These are phyloP conservation scores for Carex sylvatica DNA, from an alignment of 202 grass and related monocot genomes.

Conservation along the genomic window DNA sequence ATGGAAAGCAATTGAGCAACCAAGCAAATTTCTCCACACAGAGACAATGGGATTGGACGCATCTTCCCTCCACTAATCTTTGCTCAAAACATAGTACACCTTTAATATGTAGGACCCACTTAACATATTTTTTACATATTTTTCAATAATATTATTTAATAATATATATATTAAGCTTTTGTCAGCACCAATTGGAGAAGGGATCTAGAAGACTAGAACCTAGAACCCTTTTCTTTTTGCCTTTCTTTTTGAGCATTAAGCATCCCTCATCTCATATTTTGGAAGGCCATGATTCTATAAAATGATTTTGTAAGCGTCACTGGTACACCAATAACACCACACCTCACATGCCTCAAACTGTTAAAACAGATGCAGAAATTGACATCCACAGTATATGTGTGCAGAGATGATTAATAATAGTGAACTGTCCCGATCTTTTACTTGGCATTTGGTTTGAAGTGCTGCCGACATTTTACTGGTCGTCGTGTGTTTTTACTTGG, in stretches of 20 bases:
- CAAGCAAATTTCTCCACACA: background rate
- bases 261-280: background rate
- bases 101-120: background rate
- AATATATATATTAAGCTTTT: background rate
- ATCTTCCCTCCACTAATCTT: background rate
- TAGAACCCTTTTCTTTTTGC: background rate
- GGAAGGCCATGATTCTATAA: background rate
- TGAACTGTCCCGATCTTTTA: background rate
- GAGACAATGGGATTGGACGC: background rate
- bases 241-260: background rate
- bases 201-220: background rate
- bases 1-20: background rate
- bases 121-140: background rate
- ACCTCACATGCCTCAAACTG: background rate
- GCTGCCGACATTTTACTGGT: background rate
- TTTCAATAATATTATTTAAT: background rate
- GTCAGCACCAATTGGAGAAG: conserved; percentile 6
- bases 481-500: background rate
- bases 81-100: conserved; percentile 13
- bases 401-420: background rate
- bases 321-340: background rate
- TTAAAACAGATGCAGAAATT: background rate
- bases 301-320: background rate
- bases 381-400: background rate
- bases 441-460: background rate